A percentile compares a stretch with the other conserved stretches of the same genome.
phyloP scores from a whole-genome alignment of 176 grass and related monocot species.

The Carex pumila region DNA sequence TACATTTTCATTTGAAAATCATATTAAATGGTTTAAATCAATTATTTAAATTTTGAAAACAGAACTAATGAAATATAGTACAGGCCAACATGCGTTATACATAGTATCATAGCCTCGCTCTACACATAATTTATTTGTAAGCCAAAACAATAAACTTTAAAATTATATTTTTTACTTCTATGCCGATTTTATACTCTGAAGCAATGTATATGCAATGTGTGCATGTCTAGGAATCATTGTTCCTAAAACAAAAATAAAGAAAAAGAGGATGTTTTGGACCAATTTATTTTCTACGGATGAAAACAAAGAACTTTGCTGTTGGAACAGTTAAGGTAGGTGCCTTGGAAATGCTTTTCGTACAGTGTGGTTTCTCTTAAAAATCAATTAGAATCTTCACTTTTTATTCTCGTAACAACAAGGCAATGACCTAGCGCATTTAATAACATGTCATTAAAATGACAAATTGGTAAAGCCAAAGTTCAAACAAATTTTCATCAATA shows the following conservation, averaged over 20 bases:
- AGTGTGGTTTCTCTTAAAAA: not conserved
- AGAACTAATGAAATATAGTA: too few relatives aligned
- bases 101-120: too few relatives aligned
- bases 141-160: too few relatives aligned
- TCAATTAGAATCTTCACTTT: not conserved
- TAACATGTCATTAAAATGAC: not conserved
- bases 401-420: not conserved
- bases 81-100: too few relatives aligned
- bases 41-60: too few relatives aligned
- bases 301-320: not conserved
- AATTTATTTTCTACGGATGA: not conserved
- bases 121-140: too few relatives aligned
- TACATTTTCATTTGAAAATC: too few relatives aligned
- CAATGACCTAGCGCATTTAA: not conserved
- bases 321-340: not conserved
- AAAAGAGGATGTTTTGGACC: not conserved
- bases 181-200: not conserved
- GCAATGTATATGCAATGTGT: not conserved
- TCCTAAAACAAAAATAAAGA: too few relatives aligned
- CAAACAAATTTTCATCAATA: too few relatives aligned
- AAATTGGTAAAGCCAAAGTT: too few relatives aligned
- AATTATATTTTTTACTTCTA: not conserved
- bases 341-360: not conserved
- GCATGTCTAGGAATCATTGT: not conserved
- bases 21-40: too few relatives aligned